These are phyloP conservation scores for Porphyra umbilicalis DNA, from an alignment of 31 red algal genomes.

Conservation along the genomic window DNA sequence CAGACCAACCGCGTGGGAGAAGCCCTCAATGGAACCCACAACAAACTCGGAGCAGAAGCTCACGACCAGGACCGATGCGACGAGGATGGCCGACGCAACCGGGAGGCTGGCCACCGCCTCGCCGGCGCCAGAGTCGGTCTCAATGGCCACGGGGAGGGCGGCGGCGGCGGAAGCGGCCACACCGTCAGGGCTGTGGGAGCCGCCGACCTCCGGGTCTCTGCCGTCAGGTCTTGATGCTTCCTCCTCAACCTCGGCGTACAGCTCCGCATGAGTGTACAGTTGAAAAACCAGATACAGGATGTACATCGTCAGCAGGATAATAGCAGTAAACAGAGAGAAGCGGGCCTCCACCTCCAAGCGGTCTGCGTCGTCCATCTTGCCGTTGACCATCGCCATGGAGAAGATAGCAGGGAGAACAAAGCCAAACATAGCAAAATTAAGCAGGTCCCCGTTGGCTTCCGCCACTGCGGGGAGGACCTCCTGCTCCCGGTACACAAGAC, in stretches of 20 bases:
- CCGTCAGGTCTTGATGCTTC: background rate
- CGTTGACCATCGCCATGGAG: slow-evolving; percentile 22
- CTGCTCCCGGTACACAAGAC: slow-evolving; percentile 62
- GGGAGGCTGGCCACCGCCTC: slow-evolving; percentile 45
- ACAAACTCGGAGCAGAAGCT: slow-evolving; percentile 64
- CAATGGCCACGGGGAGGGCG: background rate
- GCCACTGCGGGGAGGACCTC: slow-evolving; percentile 61
- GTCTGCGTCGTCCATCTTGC: background rate
- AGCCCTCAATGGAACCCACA: slow-evolving; percentile 62
- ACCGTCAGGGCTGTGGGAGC: background rate
- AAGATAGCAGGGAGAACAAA: slow-evolving; percentile 78
- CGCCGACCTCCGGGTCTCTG: background rate
- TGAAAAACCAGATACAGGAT: slow-evolving; percentile 66
- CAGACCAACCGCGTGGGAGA: slow-evolving; percentile 44
- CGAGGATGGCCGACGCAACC: slow-evolving; percentile 45
- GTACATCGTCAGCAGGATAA: slow-evolving; percentile 66
- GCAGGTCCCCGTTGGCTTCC: slow-evolving; percentile 67
- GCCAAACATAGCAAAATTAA: slow-evolving; percentile 70
- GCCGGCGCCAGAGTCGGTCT: background rate
- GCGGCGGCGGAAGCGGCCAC: background rate
- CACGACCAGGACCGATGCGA: slow-evolving; percentile 50
- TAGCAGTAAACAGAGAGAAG: slow-evolving; percentile 54
- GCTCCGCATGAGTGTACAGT: slow-evolving; percentile 71
- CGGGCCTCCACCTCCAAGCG: slow-evolving; percentile 24
- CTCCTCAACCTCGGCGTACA: slow-evolving; percentile 21